Evolutionary conservation across 1,284 basidiomycete species (phyloP), one percentile per base, ranked within the genome.

Genomic region (Trametes sp.): DNA sequence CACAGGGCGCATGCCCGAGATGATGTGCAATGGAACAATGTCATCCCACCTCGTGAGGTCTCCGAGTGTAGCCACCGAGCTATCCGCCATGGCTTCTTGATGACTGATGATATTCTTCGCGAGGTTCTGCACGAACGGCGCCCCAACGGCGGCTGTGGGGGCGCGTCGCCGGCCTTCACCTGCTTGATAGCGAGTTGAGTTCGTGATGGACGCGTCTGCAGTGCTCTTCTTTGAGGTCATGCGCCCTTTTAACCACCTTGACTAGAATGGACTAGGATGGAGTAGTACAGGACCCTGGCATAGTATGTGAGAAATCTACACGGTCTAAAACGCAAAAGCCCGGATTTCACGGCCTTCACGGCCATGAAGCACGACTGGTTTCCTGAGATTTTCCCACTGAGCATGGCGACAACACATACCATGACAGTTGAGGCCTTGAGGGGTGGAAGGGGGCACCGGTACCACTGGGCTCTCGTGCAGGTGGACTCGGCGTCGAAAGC

Each of bases 211-310:
- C 2, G 60, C 53, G 3, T 50, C 8, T 11, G 65, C 62, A 19
- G 77, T 75, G 6, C 71, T 72, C 26, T 78, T 70, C 67, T 87
- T 85, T 14, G 88, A 86, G 53, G 91, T 82, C 33, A 91, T 81
- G 29, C 88, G 84, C 70, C 89, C 87, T 1, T 87, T 85, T 1
- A 87, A 86, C 87, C 90, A 90, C 77, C 89, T 91, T 54, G 91
- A 80, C 77, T 91, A 82, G 45, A 26, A 23, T 46, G n/a, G 45
- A 11, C 23, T 7, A 14, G 42, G n/a, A n/a, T n/a, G n/a, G n/a
- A n/a, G n/a, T n/a, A n/a, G n/a, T n/a, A n/a, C n/a, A n/a, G n/a
- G n/a, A n/a, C n/a, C n/a, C n/a, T n/a, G n/a, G n/a, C n/a, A n/a
- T n/a, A n/a, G n/a, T n/a, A n/a, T n/a, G n/a, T n/a, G n/a, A n/a